A percentile compares a stretch with the other conserved stretches of the same genome.
phyloP scores from a whole-genome alignment of 139 green algal genomes.

The Eudorina sp. region DNA sequence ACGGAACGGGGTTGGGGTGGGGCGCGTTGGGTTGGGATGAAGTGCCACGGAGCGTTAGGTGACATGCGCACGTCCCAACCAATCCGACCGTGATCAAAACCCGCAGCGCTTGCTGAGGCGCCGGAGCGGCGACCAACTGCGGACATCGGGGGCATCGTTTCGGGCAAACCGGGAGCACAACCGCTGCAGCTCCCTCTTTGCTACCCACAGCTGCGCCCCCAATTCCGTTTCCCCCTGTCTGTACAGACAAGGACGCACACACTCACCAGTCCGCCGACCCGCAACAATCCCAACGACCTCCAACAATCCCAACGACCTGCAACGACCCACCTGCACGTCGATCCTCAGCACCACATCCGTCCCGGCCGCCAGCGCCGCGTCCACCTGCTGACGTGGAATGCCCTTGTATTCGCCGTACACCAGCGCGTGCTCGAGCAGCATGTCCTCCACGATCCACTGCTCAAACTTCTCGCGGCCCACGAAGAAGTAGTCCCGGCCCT shows the following conservation, averaged over 20 bases:
- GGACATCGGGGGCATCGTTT: too few relatives aligned
- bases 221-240: background rate
- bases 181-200: too few relatives aligned
- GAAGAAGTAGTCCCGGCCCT: slow-evolving; percentile 97
- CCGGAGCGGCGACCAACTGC: too few relatives aligned
- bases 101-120: too few relatives aligned
- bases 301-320: too few relatives aligned
- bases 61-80: too few relatives aligned
- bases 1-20: background rate
- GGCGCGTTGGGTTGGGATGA: background rate
- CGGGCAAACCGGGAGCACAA: too few relatives aligned
- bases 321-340: slow-evolving; percentile 82
- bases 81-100: too few relatives aligned
- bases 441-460: slow-evolving; percentile 80
- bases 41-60: too few relatives aligned
- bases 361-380: slow-evolving; percentile 76
- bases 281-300: too few relatives aligned
- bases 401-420: slow-evolving; percentile 99
- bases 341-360: slow-evolving; percentile 93
- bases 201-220: too few relatives aligned
- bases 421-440: slow-evolving; percentile 94
- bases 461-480: slow-evolving; percentile 89
- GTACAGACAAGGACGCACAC: slow-evolving; percentile 15
- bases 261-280: too few relatives aligned
- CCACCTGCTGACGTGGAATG: slow-evolving; percentile 86